Conservation (phyloP, 75 land plant species). For the Pseudotsuga menziesii region DNA sequence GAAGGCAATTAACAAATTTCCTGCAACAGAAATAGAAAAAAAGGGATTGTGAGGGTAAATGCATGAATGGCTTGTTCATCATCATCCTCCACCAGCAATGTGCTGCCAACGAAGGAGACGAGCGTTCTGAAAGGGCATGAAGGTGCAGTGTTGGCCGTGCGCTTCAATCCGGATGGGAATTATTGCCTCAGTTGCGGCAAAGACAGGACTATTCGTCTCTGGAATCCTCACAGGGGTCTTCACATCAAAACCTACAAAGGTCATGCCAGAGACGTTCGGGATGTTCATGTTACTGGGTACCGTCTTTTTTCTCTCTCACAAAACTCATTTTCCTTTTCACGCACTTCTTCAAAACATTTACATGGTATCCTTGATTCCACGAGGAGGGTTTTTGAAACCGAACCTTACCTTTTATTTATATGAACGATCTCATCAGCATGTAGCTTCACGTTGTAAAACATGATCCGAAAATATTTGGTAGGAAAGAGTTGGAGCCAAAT, state of each 20-base stretch:
- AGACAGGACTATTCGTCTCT: conserved; percentile 90
- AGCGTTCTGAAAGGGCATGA: conserved; percentile 84
- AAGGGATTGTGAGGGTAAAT: too few relatives aligned
- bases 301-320: not conserved
- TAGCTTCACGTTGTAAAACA: too few relatives aligned
- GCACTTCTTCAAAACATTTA: not conserved
- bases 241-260: conserved; percentile 93
- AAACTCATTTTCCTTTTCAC: not conserved
- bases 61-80: too few relatives aligned
- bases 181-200: conserved; percentile 96
- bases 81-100: too few relatives aligned
- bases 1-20: too few relatives aligned
- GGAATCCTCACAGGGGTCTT: conserved; percentile 89
- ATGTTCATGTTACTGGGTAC: conserved; percentile 79
- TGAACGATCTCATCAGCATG: too few relatives aligned
- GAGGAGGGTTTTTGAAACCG: too few relatives aligned
- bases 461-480: too few relatives aligned
- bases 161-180: conserved; percentile 91
- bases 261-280: conserved; percentile 98
- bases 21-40: too few relatives aligned
- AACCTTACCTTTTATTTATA: too few relatives aligned
- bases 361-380: too few relatives aligned
- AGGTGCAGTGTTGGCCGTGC: conserved; percentile 89
- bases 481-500: too few relatives aligned
- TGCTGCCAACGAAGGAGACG: conserved; percentile 70